Evolutionary conservation across 164 flowering plant species (phyloP).

Genomic region (Taxillus chinensis): DNA sequence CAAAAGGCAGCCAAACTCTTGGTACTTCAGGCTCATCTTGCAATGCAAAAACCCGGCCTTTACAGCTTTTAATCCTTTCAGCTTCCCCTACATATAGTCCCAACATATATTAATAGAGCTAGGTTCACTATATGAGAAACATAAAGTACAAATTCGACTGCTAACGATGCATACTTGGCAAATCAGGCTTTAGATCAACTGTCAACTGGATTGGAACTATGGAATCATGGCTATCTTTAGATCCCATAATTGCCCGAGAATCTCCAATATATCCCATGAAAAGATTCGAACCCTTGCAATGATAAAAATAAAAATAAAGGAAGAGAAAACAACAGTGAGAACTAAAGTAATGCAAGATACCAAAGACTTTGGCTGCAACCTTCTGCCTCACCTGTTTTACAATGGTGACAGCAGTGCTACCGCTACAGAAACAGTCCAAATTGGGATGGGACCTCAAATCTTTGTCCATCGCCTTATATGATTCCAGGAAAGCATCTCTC

Average conservation of each 20-base stretch:
- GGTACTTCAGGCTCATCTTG: slow-evolving; percentile 94
- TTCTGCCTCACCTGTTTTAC: slow-evolving; percentile 59
- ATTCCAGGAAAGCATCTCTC: slow-evolving; percentile 71
- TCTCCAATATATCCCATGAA: slow-evolving; percentile 87
- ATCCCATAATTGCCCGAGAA: slow-evolving; percentile 86
- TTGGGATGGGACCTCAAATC: slow-evolving; percentile 70
- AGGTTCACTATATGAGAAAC: not conserved
- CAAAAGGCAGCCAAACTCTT: slow-evolving; percentile 81
- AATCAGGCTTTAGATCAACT: slow-evolving; percentile 80
- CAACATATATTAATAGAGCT: slow-evolving; percentile 1
- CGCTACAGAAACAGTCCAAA: slow-evolving; percentile 90
- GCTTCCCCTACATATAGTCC: slow-evolving; percentile 57
- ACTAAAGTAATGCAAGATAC: not conserved
- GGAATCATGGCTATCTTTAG: slow-evolving; percentile 49
- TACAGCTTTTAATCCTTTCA: slow-evolving; percentile 82
- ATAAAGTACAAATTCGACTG: slow-evolving; percentile 1
- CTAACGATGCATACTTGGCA: slow-evolving; percentile 53
- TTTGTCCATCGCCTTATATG: slow-evolving; percentile 87
- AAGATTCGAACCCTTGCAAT: slow-evolving; percentile 69
- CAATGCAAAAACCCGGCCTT: slow-evolving; percentile 93
- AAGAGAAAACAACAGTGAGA: not conserved
- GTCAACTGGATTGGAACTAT: slow-evolving; percentile 72
- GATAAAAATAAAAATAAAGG: not conserved
- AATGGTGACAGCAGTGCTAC: slow-evolving; percentile 84
- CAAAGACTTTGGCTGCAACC: not conserved